Evolutionary conservation across 202 grass and related monocot genomes (phyloP).

Genomic region (Eragrostis tef): DNA sequence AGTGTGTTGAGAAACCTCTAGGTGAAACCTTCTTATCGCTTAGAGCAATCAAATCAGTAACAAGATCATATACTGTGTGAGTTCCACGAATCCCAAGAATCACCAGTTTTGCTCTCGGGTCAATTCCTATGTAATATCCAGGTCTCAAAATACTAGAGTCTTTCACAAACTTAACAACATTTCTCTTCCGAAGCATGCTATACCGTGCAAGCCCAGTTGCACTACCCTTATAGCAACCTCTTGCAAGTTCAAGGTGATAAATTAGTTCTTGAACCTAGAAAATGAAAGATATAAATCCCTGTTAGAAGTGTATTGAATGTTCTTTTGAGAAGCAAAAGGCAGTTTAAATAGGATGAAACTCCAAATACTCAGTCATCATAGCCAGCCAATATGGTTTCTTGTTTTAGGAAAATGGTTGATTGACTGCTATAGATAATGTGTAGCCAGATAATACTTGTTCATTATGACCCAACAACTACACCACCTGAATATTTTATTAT

Average conservation of each 20-base stretch:
- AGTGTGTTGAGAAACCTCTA: slow-evolving; percentile 83
- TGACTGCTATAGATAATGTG: neutral
- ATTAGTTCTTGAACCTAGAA: slow-evolving; percentile 84
- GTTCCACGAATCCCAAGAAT: slow-evolving; percentile 94
- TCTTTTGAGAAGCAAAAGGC: slow-evolving; percentile 22
- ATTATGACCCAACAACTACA: neutral
- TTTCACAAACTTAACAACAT: slow-evolving; percentile 87
- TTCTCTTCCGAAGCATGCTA: slow-evolving; percentile 93
- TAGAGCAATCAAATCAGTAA: slow-evolving; percentile 82
- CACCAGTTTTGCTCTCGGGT: slow-evolving; percentile 71
- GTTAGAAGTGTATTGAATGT: neutral
- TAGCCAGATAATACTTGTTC: neutral
- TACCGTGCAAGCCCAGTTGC: slow-evolving; percentile 64
- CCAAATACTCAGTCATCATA: slow-evolving; percentile 17
- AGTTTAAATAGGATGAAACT: neutral
- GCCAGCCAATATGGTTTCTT: neutral
- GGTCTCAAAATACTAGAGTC: slow-evolving; percentile 84
- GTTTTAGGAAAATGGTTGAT: neutral
- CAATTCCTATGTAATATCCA: slow-evolving; percentile 83
- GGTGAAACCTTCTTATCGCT: slow-evolving; percentile 82
- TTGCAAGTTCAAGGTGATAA: slow-evolving; percentile 86
- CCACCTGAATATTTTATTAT: neutral
- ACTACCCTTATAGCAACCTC: slow-evolving; percentile 81
- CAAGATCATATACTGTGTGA: slow-evolving; percentile 83
- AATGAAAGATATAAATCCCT: slow-evolving; percentile 10